Conservation (phyloP, 2,329 filamentous ascomycete genomes). For the Mariannaea elegans region DNA sequence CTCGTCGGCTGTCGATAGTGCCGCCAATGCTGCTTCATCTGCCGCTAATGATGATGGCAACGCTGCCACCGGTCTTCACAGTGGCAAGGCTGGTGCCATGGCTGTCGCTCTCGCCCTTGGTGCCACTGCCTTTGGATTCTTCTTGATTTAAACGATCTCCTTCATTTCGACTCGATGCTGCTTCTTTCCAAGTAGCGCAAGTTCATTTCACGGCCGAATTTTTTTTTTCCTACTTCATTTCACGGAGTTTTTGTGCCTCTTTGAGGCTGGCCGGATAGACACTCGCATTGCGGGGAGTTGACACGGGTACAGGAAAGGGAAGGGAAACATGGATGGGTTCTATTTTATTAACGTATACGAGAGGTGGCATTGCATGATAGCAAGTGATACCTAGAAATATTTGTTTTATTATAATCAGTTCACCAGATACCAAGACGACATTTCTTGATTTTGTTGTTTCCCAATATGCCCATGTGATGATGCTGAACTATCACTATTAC, state of each 20-base stretch:
- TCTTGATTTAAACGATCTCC: constrained; percentile 28
- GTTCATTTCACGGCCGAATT: background rate
- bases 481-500: too few species aligned
- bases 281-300: background rate
- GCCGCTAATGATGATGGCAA: constrained; percentile 18
- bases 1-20: constrained; percentile 23
- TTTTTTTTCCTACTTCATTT: background rate
- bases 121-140: constrained; percentile 35
- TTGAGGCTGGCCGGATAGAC: background rate
- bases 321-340: background rate
- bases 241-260: background rate
- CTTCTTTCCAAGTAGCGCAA: background rate
- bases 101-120: constrained; percentile 35
- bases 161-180: background rate
- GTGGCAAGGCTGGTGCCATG: constrained; percentile 27
- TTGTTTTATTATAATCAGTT: background rate
- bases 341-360: constrained; percentile 12
- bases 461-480: too few species aligned
- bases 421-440: constrained; percentile 2
- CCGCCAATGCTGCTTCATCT: constrained; percentile 17
- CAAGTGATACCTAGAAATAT: background rate
- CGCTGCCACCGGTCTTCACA: constrained; percentile 24
- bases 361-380: background rate
- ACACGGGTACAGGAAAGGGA: background rate
- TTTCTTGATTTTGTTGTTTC: background rate